phyloP scores from a whole-genome alignment of 208 protist genomes.

The Acanthamoeba lenticulata region DNA sequence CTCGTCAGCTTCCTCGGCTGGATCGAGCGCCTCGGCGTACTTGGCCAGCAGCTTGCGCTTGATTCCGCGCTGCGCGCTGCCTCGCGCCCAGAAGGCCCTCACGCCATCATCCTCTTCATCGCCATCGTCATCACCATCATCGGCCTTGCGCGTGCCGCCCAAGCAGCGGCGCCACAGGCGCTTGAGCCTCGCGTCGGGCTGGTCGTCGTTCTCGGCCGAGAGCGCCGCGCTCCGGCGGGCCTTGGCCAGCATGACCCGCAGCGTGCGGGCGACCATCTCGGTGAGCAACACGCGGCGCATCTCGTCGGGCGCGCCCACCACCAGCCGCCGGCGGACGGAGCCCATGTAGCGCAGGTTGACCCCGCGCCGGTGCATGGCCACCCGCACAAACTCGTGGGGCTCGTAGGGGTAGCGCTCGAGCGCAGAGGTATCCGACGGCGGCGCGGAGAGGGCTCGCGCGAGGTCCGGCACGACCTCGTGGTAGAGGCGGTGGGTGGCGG shows the following conservation, averaged over 20 bases:
- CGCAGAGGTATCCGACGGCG: not conserved
- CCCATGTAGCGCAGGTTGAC: not conserved
- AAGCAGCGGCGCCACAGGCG: not conserved
- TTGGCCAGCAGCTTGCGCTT: not conserved
- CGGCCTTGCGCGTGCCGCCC: too few species aligned
- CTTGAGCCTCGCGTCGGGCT: not conserved
- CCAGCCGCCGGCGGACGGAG: not conserved
- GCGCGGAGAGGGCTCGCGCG: not conserved
- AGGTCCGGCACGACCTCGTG: not conserved
- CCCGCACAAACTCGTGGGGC: not conserved
- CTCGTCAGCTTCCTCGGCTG: not conserved
- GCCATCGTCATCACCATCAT: too few species aligned
- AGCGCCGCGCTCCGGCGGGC: not conserved
- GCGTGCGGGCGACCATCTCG: not conserved
- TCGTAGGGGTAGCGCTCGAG: not conserved
- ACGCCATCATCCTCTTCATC: too few species aligned
- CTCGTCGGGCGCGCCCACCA: not conserved
- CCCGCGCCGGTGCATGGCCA: not conserved
- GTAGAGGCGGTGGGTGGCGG: not conserved
- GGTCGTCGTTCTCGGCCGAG: not conserved
- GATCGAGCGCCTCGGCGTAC: not conserved
- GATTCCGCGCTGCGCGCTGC: not conserved
- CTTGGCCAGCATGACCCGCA: not conserved
- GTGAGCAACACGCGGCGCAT: not conserved
- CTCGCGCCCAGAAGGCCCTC: too few species aligned